Percentiles rank a stretch among this genome's conserved stretches.
These are phyloP conservation scores for Saitozyma podzolica DNA, from an alignment of 768 basidiomycete genomes.

Conservation along the genomic window DNA sequence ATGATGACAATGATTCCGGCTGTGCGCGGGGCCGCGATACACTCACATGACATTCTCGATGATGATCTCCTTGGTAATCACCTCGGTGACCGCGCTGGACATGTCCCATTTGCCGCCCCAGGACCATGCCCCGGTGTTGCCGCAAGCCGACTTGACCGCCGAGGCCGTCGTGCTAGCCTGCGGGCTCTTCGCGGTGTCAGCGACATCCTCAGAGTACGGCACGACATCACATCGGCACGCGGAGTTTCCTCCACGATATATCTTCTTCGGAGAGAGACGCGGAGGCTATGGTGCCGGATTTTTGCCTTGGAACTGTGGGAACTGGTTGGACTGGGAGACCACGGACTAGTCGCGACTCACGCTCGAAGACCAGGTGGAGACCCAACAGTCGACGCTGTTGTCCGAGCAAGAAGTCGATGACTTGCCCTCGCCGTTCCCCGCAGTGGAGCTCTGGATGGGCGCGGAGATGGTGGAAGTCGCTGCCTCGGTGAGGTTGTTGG, in stretches of 20 bases:
- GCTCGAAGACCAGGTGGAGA: slow-evolving; percentile 17
- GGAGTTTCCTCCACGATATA: no score
- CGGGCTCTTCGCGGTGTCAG: slow-evolving; percentile 8
- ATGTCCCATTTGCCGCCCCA: slow-evolving; percentile 37
- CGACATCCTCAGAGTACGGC: no score
- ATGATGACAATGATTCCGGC: neutral
- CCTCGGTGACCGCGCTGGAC: slow-evolving; percentile 10
- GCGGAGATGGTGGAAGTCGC: slow-evolving; percentile 15
- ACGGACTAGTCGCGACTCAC: no score
- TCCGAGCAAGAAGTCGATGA: slow-evolving; percentile 12
- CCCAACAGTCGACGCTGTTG: slow-evolving; percentile 32
- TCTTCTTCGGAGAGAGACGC: no score
- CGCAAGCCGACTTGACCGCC: slow-evolving; percentile 26
- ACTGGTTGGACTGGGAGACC: no score
- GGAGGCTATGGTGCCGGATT: no score
- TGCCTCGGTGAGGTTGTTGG: slow-evolving; percentile 18
- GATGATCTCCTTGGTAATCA: slow-evolving; percentile 21
- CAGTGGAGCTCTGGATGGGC: slow-evolving; percentile 10
- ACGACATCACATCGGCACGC: no score
- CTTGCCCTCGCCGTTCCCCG: slow-evolving; percentile 11
- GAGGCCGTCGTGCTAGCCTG: slow-evolving; percentile 17
- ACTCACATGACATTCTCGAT: slow-evolving; percentile 41
- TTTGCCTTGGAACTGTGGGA: no score
- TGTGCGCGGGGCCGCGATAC: neutral
- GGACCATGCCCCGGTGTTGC: slow-evolving; percentile 24